A percentile compares a stretch with the other conserved stretches of the same genome.
Conservation (phyloP, 345 rosid species). For the Arabis hirsuta region DNA sequence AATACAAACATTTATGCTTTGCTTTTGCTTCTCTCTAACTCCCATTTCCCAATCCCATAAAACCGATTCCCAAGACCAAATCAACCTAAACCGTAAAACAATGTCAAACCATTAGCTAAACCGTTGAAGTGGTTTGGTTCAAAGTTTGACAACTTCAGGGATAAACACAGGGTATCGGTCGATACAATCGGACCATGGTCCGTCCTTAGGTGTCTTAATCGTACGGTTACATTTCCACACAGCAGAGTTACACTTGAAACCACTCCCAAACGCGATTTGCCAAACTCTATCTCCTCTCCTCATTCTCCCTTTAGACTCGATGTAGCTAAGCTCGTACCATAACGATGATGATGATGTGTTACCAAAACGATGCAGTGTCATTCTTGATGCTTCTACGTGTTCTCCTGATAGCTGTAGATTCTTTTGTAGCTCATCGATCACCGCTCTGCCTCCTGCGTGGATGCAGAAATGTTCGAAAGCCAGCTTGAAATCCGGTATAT, state of each 20-base stretch:
- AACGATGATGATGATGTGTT: slow-evolving; percentile 90
- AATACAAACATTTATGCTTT: slow-evolving; percentile 42
- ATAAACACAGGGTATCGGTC: slow-evolving; percentile 71
- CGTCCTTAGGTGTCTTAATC: slow-evolving; percentile 58
- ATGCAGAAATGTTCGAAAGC: slow-evolving; percentile 95
- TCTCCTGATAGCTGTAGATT: slow-evolving; percentile 67
- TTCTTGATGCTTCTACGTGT: slow-evolving; percentile 86
- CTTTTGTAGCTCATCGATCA: slow-evolving; percentile 80
- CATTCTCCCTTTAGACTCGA: slow-evolving; percentile 84
- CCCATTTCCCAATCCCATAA: slow-evolving; percentile 15
- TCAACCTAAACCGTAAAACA: slow-evolving; percentile 30
- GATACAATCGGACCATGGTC: slow-evolving; percentile 81
- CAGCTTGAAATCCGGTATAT: slow-evolving; percentile 81
- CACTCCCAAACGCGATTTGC: slow-evolving; percentile 94
- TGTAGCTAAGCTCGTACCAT: slow-evolving; percentile 78
- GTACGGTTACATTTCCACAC: slow-evolving; percentile 86
- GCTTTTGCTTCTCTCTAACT: slow-evolving; percentile 27
- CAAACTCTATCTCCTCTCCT: slow-evolving; percentile 68
- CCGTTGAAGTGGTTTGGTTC: slow-evolving; percentile 24
- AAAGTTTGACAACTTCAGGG: slow-evolving; percentile 79
- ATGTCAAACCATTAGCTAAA: slow-evolving; percentile 25
- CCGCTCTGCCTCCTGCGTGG: slow-evolving; percentile 93
- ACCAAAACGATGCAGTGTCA: slow-evolving; percentile 82
- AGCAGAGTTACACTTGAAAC: slow-evolving; percentile 90
- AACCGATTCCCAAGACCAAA: slow-evolving; percentile 30